phyloP scores from a whole-genome alignment of 2,329 filamentous ascomycete genomes.

The Venturia carpophila region DNA sequence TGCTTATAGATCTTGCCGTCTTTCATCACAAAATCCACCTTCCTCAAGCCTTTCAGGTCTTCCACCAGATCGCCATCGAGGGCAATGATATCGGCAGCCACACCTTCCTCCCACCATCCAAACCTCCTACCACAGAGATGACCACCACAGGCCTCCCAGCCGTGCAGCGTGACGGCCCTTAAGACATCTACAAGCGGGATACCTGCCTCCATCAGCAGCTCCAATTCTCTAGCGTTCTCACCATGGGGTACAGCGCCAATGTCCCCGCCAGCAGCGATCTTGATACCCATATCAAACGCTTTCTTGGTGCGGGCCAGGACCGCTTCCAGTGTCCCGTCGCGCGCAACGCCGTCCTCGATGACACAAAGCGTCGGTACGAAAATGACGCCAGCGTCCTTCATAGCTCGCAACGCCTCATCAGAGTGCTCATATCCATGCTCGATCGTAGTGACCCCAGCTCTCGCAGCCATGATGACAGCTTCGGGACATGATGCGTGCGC shows the following conservation, averaged over 20 bases:
- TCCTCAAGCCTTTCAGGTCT: conserved; percentile 38
- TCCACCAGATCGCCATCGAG: conserved; percentile 38
- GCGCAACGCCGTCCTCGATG: conserved; percentile 28
- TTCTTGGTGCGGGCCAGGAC: conserved; percentile 37
- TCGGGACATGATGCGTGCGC: conserved; percentile 27
- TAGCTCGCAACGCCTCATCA: conserved; percentile 35
- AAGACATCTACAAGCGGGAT: conserved; percentile 45
- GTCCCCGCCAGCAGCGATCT: conserved; percentile 20
- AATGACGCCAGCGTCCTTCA: conserved; percentile 40
- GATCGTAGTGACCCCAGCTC: conserved; percentile 28
- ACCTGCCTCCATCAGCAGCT: conserved; percentile 46
- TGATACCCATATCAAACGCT: conserved; percentile 24
- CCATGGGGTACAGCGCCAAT: conserved; percentile 43
- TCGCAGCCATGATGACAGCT: conserved; percentile 27
- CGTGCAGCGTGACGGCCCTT: conserved; percentile 43
- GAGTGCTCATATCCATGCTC: conserved; percentile 26
- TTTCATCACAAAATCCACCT: conserved; percentile 51
- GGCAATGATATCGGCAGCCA: conserved; percentile 46
- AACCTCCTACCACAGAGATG: conserved; percentile 46
- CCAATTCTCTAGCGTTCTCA: conserved; percentile 45
- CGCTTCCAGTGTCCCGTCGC: conserved; percentile 23
- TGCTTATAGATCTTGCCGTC: conserved; percentile 46
- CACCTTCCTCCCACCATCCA: conserved; percentile 44
- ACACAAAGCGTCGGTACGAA: conserved; percentile 49
- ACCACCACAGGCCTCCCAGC: conserved; percentile 49